Evolutionary conservation across 2,329 filamentous ascomycete genomes (phyloP).

Genomic region (Xylaria sp.): DNA sequence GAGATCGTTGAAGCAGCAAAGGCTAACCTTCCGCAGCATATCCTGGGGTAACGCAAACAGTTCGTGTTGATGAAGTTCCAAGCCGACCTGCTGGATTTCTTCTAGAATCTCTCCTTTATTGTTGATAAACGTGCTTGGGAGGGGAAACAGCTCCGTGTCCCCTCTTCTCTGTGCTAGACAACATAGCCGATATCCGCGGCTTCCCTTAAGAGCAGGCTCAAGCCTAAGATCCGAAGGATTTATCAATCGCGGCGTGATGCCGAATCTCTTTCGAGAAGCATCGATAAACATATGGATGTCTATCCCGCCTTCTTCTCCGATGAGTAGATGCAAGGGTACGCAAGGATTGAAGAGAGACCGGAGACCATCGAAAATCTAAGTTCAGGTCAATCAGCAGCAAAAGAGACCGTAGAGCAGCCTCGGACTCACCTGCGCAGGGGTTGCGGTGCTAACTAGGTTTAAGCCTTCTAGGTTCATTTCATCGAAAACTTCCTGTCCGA

Average conservation of each 20-base stretch:
- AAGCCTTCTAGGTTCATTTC: constrained; percentile 25
- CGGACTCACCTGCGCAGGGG: constrained; percentile 41
- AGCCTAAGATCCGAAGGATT: constrained; percentile 50
- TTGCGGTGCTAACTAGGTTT: constrained; percentile 43
- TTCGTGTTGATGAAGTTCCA: constrained; percentile 55
- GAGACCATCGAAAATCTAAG: constrained; percentile 49
- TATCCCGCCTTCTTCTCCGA: constrained; percentile 52
- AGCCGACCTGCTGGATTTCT: constrained; percentile 52
- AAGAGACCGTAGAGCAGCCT: background rate
- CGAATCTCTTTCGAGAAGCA: constrained; percentile 44
- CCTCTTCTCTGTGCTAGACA: constrained; percentile 39
- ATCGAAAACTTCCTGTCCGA: constrained; percentile 49
- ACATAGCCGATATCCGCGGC: constrained; percentile 47
- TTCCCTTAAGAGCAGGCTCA: constrained; percentile 41
- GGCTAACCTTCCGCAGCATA: constrained; percentile 50
- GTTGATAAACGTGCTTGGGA: constrained; percentile 31
- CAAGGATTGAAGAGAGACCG: constrained; percentile 48
- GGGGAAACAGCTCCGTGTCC: constrained; percentile 18
- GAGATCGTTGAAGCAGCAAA: constrained; percentile 55
- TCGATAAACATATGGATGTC: constrained; percentile 55
- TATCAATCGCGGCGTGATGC: constrained; percentile 50
- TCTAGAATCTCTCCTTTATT: constrained; percentile 46
- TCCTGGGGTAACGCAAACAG: constrained; percentile 47
- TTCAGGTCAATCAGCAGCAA: background rate
- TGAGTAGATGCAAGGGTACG: constrained; percentile 52